Base-by-base conservation (phyloP, 257 asterid species). In the Verbascum thapsus region DNA sequence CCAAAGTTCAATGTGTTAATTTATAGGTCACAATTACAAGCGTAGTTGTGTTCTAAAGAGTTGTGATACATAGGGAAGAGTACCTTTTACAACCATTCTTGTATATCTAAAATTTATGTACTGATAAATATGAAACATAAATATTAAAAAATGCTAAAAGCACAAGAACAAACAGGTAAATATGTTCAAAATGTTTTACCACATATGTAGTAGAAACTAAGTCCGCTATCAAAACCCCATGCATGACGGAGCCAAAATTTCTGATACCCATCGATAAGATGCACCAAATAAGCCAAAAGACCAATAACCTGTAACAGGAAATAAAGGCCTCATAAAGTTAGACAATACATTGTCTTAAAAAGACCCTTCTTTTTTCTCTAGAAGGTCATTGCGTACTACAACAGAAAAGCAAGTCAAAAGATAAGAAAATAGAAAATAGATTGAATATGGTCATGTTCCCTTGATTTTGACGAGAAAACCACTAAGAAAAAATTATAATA, bases 151-250 rank as follows among this genome's bases (percentile, higher is more conserved):
- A 26, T 1, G 32, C 32, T 26, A 26, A 26, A 0, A 7, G 19
- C 2, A 16, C 23, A 3, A 26, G 0, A 7, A 10, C 0, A 1
- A 41, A 66, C 30, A 32, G 62, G 19, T 34, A 49, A 69, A 26
- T 5, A 26, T 26, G 70, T 50, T 63, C 13, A 56, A 63, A 67
- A 69, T 66, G 57, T 61, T 62, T 72, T 87, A 92, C 99, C 99
- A 47, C 91, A 89, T 63, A 92, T 81, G 70, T 92, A 92, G 85
- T 87, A 87, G 83, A 92, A 92, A 67, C 97, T 83, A 49, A 85
- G 69, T 50, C 61, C 96, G 69, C 81, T 74, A 41, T 89, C 95
- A 58, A 92, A 87, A 53, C 84, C 95, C 96, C 95, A 92, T 51
- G 86, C 66, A 12, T 61, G 76, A 53, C 91, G 97, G 57, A 92